A percentile compares a stretch with the other conserved stretches of the same genome.
phyloP scores from a whole-genome alignment of 345 rosid species.

The Citrus hindsii region DNA sequence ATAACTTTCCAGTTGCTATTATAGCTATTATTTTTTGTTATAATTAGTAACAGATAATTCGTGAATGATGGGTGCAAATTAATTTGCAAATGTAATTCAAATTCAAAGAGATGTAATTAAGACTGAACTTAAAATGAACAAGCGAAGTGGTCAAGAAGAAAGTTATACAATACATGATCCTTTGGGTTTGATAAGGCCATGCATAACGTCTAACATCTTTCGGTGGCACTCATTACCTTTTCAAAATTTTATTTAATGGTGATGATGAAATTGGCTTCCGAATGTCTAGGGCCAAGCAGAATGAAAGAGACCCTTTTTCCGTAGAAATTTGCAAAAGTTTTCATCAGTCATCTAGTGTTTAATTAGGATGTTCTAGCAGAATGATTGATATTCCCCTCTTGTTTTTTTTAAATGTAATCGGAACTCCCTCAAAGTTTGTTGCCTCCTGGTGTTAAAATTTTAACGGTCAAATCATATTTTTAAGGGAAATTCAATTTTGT shows the following conservation, averaged over 20 bases:
- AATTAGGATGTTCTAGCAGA: too few relatives aligned
- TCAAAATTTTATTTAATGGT: conserved; percentile 3
- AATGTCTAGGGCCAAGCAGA: neutral
- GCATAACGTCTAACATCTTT: conserved; percentile 11
- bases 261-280: conserved; percentile 1
- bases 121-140: neutral
- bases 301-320: neutral
- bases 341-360: neutral
- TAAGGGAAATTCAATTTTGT: too few relatives aligned
- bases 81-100: neutral
- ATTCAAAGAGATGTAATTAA: neutral
- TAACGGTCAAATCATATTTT: too few relatives aligned
- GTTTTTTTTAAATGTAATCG: too few relatives aligned
- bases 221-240: conserved; percentile 27
- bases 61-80: neutral
- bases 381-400: too few relatives aligned
- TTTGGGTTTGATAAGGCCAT: neutral
- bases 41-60: neutral
- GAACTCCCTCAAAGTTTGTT: too few relatives aligned
- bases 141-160: neutral
- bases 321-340: neutral
- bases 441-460: too few relatives aligned
- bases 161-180: neutral
- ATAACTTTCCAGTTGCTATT: neutral
- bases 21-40: neutral